Conservation (phyloP, 2,329 filamentous ascomycete genomes). For the Sclerotinia spermophila region DNA sequence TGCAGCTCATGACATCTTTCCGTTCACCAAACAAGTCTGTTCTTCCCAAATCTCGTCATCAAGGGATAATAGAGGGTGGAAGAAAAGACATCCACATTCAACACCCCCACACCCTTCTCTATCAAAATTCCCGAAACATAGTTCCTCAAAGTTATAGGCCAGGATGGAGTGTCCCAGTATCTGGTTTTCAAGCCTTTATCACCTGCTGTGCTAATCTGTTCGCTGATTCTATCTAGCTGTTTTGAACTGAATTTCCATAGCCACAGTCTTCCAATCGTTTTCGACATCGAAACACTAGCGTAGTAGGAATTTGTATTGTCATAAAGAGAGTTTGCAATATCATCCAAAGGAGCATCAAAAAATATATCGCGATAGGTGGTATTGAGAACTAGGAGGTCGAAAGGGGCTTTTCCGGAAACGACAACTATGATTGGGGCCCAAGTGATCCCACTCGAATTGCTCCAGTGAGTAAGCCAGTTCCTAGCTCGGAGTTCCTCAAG, state of each 20-base stretch:
- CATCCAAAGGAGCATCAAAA: slow-evolving; percentile 45
- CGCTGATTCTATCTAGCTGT: slow-evolving; percentile 28
- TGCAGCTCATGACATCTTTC: neutral
- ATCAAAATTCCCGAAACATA: slow-evolving; percentile 42
- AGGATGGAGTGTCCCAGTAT: slow-evolving; percentile 44
- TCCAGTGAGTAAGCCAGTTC: neutral
- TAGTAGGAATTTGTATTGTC: slow-evolving; percentile 34
- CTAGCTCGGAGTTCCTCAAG: slow-evolving; percentile 33
- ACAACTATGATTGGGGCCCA: slow-evolving; percentile 46
- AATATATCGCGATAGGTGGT: slow-evolving; percentile 43
- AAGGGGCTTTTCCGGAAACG: slow-evolving; percentile 47
- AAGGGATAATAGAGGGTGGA: neutral
- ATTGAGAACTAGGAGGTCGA: slow-evolving; percentile 35
- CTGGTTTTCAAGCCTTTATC: slow-evolving; percentile 40
- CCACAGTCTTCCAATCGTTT: slow-evolving; percentile 6
- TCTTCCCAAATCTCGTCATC: neutral
- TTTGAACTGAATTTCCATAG: slow-evolving; percentile 18
- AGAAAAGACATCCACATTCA: slow-evolving; percentile 41
- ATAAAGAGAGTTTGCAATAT: slow-evolving; percentile 23
- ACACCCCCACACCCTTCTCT: slow-evolving; percentile 40
- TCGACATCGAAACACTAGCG: slow-evolving; percentile 26
- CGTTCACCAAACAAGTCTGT: neutral
- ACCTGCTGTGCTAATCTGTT: slow-evolving; percentile 35
- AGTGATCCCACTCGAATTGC: slow-evolving; percentile 7
- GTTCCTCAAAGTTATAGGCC: slow-evolving; percentile 40